Percentiles rank a stretch among this genome's conserved stretches.
phyloP scores from a whole-genome alignment of 2,329 filamentous ascomycete species.

The Colletotrichum tamarilloi region DNA sequence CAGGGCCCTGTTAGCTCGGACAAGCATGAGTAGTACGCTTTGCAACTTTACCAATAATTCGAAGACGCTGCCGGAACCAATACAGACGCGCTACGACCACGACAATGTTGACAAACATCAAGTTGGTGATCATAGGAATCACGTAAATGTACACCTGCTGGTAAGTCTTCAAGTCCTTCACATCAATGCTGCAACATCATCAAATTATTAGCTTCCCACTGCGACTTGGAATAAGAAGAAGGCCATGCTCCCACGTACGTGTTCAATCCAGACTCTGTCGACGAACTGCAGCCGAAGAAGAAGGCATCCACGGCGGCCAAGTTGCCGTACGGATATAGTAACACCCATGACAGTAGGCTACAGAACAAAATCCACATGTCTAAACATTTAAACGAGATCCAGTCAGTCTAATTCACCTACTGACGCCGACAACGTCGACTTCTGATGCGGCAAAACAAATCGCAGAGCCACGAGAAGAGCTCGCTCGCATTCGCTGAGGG shows the following conservation, averaged over 20 bases:
- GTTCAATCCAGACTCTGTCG: constrained; percentile 63
- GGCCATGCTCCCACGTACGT: constrained; percentile 47
- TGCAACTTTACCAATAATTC: no score
- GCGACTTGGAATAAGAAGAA: neutral
- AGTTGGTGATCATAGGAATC: constrained; percentile 58
- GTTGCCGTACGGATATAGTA: constrained; percentile 44
- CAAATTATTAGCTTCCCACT: neutral
- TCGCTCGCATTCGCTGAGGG: no score
- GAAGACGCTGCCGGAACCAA: constrained; percentile 60
- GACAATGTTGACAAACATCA: constrained; percentile 60
- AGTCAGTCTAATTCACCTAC: no score
- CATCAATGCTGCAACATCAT: constrained; percentile 53
- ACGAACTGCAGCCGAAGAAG: constrained; percentile 60
- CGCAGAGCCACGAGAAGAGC: no score
- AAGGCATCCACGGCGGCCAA: constrained; percentile 57
- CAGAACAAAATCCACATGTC: constrained; percentile 13
- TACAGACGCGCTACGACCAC: constrained; percentile 59
- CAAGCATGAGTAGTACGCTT: no score
- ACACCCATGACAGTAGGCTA: neutral
- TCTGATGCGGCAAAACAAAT: no score
- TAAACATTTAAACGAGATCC: no score
- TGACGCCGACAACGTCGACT: no score
- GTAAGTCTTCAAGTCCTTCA: constrained; percentile 59
- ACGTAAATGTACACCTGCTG: constrained; percentile 65
- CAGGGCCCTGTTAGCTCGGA: no score